Percentiles rank a stretch among this genome's conserved stretches.
Conservation (phyloP, 331 rosid species). For the Pyracantha coccinea region DNA sequence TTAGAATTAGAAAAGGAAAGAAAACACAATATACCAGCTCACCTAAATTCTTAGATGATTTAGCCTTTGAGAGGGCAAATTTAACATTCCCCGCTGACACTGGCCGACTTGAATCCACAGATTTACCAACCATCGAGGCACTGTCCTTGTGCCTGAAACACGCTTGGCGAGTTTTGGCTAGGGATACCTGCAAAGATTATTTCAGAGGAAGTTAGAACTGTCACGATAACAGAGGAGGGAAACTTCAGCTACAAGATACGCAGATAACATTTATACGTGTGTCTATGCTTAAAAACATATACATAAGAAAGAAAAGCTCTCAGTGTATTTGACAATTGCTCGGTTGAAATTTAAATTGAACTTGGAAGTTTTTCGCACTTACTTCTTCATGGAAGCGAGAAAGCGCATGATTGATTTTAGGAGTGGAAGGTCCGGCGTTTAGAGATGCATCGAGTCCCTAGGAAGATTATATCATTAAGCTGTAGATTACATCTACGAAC, state of each 20-base stretch:
- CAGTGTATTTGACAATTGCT: neutral
- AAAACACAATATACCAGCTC: neutral
- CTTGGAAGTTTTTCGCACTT: slow-evolving; percentile 17
- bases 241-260: neutral
- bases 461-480: slow-evolving; percentile 7
- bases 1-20: neutral
- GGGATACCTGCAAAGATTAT: slow-evolving; percentile 40
- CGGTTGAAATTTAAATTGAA: slow-evolving; percentile 2
- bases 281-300: neutral
- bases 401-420: slow-evolving; percentile 2
- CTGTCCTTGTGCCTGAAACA: slow-evolving; percentile 10
- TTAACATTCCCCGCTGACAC: slow-evolving; percentile 1
- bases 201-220: slow-evolving; percentile 3
- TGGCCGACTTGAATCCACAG: slow-evolving; percentile 22
- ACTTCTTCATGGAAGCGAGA: slow-evolving; percentile 36
- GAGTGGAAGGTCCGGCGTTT: slow-evolving; percentile 9
- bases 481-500: neutral
- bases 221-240: neutral
- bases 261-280: neutral
- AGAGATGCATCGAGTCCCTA: slow-evolving; percentile 23
- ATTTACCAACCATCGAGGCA: slow-evolving; percentile 34
- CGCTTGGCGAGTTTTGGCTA: neutral
- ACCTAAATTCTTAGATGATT: neutral
- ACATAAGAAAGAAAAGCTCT: too few species aligned
- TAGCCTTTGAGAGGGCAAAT: slow-evolving; percentile 43